Conservation (phyloP, 331 rosid genomes). For the Rosa hybrid region DNA sequence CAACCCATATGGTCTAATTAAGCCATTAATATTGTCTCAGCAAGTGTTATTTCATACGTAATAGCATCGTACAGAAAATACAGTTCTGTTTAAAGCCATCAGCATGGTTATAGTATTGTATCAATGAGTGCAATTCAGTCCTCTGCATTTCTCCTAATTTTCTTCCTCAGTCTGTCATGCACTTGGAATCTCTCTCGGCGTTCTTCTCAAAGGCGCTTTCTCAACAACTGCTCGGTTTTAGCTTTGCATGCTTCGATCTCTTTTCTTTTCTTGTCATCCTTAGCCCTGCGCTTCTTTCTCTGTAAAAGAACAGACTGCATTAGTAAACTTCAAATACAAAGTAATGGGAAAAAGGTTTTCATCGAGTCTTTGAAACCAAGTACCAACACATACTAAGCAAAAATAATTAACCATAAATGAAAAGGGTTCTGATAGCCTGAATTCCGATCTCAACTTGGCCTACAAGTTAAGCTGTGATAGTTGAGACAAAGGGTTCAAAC, state of each 20-base stretch:
- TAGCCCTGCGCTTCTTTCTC: slow-evolving; percentile 71
- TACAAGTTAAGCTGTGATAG: not conserved
- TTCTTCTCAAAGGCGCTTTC: slow-evolving; percentile 83
- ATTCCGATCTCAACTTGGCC: no score
- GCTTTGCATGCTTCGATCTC: slow-evolving; percentile 49
- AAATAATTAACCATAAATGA: not conserved
- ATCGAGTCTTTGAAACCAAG: not conserved
- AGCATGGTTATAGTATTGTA: no score
- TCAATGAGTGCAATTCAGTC: not conserved
- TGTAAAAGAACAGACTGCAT: slow-evolving; percentile 29
- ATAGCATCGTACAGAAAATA: no score
- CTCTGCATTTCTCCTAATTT: slow-evolving; percentile 46
- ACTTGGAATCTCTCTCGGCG: slow-evolving; percentile 63
- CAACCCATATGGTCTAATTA: no score
- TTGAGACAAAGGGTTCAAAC: slow-evolving; percentile 9
- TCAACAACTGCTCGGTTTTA: slow-evolving; percentile 57
- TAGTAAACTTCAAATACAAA: slow-evolving; percentile 10
- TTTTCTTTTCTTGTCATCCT: slow-evolving; percentile 59
- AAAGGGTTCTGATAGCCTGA: no score
- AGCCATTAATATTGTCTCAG: no score
- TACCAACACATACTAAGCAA: not conserved
- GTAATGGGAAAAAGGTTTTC: not conserved
- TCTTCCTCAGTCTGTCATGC: slow-evolving; percentile 68
- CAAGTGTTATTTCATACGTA: no score
- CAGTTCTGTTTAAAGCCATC: no score